Conservation (phyloP, 306 rosid genomes). For the Acmispon strigosus region DNA sequence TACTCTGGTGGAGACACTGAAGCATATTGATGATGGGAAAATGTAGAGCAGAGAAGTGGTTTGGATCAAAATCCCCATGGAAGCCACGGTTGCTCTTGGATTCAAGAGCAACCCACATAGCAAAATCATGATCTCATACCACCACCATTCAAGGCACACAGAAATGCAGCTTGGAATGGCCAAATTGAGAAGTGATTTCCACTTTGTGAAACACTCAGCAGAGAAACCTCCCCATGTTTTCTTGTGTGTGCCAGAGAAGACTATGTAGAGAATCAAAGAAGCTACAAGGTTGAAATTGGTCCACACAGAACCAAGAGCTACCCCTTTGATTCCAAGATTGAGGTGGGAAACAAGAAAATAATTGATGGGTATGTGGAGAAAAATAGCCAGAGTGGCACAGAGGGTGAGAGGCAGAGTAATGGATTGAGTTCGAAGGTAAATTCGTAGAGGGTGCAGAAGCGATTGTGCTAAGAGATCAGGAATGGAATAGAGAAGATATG, state of each 20-base stretch:
- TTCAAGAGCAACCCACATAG: conserved; percentile 62
- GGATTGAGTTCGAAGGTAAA: conserved; percentile 77
- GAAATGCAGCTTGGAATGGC: conserved; percentile 93
- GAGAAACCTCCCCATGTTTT: conserved; percentile 81
- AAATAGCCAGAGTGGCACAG: conserved; percentile 66
- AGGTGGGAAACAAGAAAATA: conserved; percentile 57
- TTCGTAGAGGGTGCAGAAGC: conserved; percentile 70
- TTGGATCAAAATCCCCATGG: conserved; percentile 91
- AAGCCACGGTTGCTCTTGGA: conserved; percentile 80
- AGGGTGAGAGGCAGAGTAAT: conserved; percentile 83
- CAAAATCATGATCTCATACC: conserved; percentile 92
- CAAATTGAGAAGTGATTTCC: conserved; percentile 55
- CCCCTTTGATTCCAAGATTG: conserved; percentile 62
- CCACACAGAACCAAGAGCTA: conserved; percentile 68
- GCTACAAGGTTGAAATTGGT: conserved; percentile 71
- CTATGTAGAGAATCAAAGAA: conserved; percentile 54
- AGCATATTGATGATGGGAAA: conserved; percentile 87
- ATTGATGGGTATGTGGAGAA: conserved; percentile 77
- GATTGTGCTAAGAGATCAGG: conserved; percentile 90
- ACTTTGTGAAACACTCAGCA: conserved; percentile 53
- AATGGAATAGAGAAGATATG: conserved; percentile 63
- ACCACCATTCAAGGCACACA: conserved; percentile 98
- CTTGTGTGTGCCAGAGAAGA: conserved; percentile 49
- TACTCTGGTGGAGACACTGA: conserved; percentile 87
- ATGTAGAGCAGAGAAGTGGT: conserved; percentile 84